These are phyloP conservation scores for Pseudocercospora ulei DNA, from an alignment of 2,329 filamentous ascomycete genomes.

Conservation along the genomic window DNA sequence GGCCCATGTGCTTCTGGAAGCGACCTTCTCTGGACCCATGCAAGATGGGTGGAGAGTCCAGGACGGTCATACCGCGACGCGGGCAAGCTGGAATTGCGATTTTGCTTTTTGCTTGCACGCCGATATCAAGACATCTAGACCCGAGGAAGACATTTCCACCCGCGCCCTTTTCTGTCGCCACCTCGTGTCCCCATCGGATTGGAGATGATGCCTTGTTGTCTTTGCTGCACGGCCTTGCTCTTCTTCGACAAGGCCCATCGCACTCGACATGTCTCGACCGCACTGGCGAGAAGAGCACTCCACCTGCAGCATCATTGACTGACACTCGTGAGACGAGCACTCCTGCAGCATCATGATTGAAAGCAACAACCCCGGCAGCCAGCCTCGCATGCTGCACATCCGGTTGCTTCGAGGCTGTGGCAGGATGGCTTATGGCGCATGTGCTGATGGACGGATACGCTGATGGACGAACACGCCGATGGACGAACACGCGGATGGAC, in stretches of 20 bases:
- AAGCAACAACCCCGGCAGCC: slow-evolving; percentile 1
- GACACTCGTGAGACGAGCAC: slow-evolving; percentile 1
- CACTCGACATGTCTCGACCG: slow-evolving; percentile 13
- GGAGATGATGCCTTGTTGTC: slow-evolving; percentile 9
- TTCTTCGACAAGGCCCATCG: slow-evolving; percentile 11
- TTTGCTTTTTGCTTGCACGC: slow-evolving; percentile 10
- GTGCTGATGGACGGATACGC: no score
- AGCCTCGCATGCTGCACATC: slow-evolving; percentile 9
- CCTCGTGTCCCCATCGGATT: slow-evolving; percentile 7
- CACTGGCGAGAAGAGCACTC: slow-evolving; percentile 10
- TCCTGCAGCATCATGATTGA: slow-evolving; percentile 12
- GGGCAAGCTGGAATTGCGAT: slow-evolving; percentile 14
- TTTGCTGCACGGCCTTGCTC: slow-evolving; percentile 10
- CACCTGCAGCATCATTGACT: slow-evolving; percentile 13
- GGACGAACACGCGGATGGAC: no score
- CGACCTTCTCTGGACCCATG: no score
- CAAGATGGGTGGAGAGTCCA: no score
- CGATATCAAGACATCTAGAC: slow-evolving; percentile 14
- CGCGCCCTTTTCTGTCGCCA: slow-evolving; percentile 6
- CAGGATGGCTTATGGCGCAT: neutral
- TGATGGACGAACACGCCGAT: no score
- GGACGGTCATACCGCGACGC: no score
- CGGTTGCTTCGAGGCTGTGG: slow-evolving; percentile 7
- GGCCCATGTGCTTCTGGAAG: no score
- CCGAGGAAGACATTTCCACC: slow-evolving; percentile 11